Evolutionary conservation across 495 filamentous ascomycete genomes (phyloP).

Genomic region (Penicillium flavigenum): DNA sequence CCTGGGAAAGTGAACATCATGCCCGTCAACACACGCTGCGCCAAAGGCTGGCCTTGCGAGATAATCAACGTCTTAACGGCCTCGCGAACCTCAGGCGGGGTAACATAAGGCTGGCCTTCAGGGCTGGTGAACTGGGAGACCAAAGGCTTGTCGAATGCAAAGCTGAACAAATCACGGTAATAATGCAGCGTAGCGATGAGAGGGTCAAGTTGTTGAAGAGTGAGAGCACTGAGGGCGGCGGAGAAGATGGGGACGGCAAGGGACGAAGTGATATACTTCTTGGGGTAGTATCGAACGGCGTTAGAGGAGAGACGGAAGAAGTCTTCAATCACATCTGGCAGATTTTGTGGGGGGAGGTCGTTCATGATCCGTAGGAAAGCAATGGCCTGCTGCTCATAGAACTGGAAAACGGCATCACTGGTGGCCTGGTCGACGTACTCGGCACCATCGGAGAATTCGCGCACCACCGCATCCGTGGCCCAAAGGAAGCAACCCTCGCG

Average conservation of each 20-base stretch:
- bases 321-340: slow-evolving; percentile 97
- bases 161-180: slow-evolving; percentile 87
- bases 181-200: slow-evolving; percentile 90
- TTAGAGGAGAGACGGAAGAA: slow-evolving; percentile 93
- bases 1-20: slow-evolving; percentile 99
- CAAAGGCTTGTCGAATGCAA: slow-evolving; percentile 74
- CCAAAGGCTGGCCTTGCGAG: slow-evolving; percentile 71
- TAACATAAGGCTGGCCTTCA: slow-evolving; percentile 46
- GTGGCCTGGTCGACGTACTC: slow-evolving; percentile 80
- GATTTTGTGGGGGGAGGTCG: slow-evolving; percentile 77
- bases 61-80: slow-evolving; percentile 70
- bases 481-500: slow-evolving; percentile 96
- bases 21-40: slow-evolving; percentile 84
- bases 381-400: slow-evolving; percentile 88
- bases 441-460: slow-evolving; percentile 88
- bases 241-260: slow-evolving; percentile 81
- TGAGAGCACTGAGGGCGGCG: slow-evolving; percentile 79
- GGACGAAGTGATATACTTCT: slow-evolving; percentile 70
- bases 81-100: slow-evolving; percentile 61
- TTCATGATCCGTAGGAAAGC: slow-evolving; percentile 87
- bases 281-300: slow-evolving; percentile 87
- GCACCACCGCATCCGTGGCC: slow-evolving; percentile 91
- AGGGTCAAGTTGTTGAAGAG: slow-evolving; percentile 85
- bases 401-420: slow-evolving; percentile 85
- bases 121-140: slow-evolving; percentile 61